These are phyloP conservation scores for Penicillium hordei DNA, from an alignment of 2,329 filamentous ascomycete species.

Conservation along the genomic window DNA sequence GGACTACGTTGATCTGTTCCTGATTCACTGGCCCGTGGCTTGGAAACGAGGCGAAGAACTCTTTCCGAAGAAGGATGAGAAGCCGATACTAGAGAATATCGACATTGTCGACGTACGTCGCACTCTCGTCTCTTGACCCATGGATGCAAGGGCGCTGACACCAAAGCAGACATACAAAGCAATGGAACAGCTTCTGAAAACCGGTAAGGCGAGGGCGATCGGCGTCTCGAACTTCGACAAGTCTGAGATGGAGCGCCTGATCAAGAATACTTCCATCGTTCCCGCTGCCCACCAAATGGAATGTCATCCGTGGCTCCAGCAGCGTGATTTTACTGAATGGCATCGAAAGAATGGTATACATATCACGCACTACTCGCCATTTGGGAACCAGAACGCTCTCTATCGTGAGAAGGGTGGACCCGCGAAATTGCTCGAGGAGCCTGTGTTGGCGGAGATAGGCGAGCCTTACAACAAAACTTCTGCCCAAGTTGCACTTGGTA, in stretches of 20 bases:
- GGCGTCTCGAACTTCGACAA: constrained; percentile 56
- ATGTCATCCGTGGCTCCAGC: constrained; percentile 55
- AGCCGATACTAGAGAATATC: constrained; percentile 43
- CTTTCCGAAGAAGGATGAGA: constrained; percentile 50
- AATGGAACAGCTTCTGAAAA: constrained; percentile 46
- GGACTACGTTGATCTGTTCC: constrained; percentile 68
- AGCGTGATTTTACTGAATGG: constrained; percentile 50
- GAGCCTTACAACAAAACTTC: constrained; percentile 54
- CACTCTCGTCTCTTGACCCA: not conserved
- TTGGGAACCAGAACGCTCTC: constrained; percentile 55
- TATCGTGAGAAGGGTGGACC: constrained; percentile 48
- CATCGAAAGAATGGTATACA: constrained; percentile 53
- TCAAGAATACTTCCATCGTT: constrained; percentile 47
- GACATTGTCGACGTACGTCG: constrained; percentile 51
- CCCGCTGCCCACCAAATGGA: constrained; percentile 55
- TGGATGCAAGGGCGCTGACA: not conserved
- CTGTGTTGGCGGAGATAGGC: constrained; percentile 51
- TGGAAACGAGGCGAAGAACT: constrained; percentile 51
- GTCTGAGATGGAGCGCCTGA: constrained; percentile 49
- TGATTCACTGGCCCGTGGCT: constrained; percentile 66
- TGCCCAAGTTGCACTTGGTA: constrained; percentile 53
- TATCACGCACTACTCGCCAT: constrained; percentile 56
- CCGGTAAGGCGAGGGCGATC: constrained; percentile 51
- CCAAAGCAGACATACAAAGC: constrained; percentile 49
- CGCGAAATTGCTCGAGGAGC: constrained; percentile 54